A percentile compares a stretch with the other conserved stretches of the same genome.
phyloP scores from a whole-genome alignment of 1,284 basidiomycete species.

The Ustilago nuda region DNA sequence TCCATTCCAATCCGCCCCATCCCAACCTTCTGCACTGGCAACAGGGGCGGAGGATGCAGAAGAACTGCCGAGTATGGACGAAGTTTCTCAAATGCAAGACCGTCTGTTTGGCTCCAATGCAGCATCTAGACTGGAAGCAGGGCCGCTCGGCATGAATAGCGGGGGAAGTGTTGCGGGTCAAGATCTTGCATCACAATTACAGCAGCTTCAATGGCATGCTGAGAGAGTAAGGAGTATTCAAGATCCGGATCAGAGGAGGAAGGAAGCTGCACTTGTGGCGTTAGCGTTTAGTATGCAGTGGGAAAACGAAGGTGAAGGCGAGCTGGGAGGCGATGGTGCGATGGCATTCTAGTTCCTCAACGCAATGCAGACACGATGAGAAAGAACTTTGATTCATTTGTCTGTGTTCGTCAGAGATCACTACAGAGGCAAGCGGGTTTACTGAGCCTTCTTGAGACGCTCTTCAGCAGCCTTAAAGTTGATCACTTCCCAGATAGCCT shows the following conservation, averaged over 20 bases:
- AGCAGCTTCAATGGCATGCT: conserved; percentile 45
- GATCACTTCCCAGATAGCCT: conserved; percentile 69
- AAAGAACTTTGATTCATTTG: background rate
- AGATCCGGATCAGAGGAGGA: conserved; percentile 43
- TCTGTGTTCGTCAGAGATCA: background rate
- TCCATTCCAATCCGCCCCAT: conserved; percentile 29
- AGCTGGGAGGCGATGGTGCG: background rate
- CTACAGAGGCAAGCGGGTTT: background rate
- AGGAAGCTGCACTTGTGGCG: conserved; percentile 45
- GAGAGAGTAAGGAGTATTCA: conserved; percentile 40
- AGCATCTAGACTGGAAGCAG: conserved; percentile 20
- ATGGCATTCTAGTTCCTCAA: conserved; percentile 22
- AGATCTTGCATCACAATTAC: conserved; percentile 33
- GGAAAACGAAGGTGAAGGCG: conserved; percentile 13
- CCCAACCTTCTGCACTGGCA: background rate
- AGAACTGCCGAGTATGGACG: conserved; percentile 20
- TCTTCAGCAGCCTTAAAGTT: conserved; percentile 69
- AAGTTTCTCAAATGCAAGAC: conserved; percentile 35
- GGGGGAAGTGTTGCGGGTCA: background rate
- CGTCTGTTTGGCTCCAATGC: conserved; percentile 26
- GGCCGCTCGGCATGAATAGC: conserved; percentile 17
- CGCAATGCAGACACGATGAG: background rate
- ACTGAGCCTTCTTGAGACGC: conserved; percentile 62
- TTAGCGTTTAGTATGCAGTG: conserved; percentile 51
- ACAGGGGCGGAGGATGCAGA: conserved; percentile 5